phyloP scores from a whole-genome alignment of 495 filamentous ascomycete genomes.

The Sordaria brevicollis region DNA sequence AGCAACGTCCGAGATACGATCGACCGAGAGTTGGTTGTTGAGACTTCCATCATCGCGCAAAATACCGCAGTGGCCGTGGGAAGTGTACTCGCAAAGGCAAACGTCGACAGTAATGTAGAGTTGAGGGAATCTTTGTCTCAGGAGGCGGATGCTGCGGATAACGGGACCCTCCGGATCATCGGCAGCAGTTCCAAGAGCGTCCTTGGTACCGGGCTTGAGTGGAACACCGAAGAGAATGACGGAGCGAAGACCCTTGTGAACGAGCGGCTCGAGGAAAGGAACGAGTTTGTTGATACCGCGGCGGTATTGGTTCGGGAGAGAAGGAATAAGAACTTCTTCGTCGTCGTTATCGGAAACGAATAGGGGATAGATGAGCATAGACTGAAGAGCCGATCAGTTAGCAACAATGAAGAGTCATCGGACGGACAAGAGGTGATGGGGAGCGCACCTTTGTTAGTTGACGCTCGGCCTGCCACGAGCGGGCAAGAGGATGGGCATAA shows the following conservation, averaged over 20 bases:
- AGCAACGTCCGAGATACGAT: constrained; percentile 87
- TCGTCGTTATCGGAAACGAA: constrained; percentile 92
- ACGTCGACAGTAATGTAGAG: constrained; percentile 89
- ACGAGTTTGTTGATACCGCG: constrained; percentile 78
- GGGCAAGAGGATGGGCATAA: constrained; percentile 82
- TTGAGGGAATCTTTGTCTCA: constrained; percentile 72
- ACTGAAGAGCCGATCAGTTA: constrained; percentile 38
- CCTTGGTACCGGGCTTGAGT: constrained; percentile 65
- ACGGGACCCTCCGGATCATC: constrained; percentile 91
- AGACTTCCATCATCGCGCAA: constrained; percentile 81
- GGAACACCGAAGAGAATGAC: constrained; percentile 97
- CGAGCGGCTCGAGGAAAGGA: constrained; percentile 73
- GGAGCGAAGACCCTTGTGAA: constrained; percentile 78
- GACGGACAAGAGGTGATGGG: neutral
- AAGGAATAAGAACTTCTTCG: constrained; percentile 83
- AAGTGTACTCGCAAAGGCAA: constrained; percentile 97
- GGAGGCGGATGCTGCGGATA: constrained; percentile 68
- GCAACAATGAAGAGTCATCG: neutral
- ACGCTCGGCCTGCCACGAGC: constrained; percentile 91
- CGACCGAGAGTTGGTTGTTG: constrained; percentile 85
- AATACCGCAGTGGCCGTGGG: constrained; percentile 97
- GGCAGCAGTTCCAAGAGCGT: constrained; percentile 84
- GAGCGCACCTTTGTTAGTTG: constrained; percentile 83
- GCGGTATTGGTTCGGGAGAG: constrained; percentile 78
- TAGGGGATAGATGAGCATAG: constrained; percentile 95